Base-by-base conservation (phyloP, 2,329 filamentous ascomycete genomes). In the Microascus cirrosus region DNA sequence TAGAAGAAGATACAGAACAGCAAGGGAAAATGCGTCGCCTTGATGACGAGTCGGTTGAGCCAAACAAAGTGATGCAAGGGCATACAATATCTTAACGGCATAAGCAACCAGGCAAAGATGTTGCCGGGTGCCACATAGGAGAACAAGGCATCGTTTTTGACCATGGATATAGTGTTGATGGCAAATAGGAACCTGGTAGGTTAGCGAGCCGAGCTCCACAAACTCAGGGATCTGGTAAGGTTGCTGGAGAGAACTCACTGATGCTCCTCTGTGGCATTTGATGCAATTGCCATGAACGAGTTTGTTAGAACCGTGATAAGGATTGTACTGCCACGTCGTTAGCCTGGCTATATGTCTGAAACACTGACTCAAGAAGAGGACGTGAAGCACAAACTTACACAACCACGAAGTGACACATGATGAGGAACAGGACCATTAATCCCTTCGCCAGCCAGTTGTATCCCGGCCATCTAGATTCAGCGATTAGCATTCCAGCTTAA, bases 161-260 rank as follows among this genome's bases (percentile, higher is more conserved):
- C 93, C 89, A 96, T 95, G 4, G 90, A 95, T 55, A 96, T 95
- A 4, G 93, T 95, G 68, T 96, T 97, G 69, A 97, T 91, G 0
- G 93, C 93, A 67, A 97, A 96, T 2, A 96, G 73, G 68, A 96
- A 96, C 60, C 79, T 82, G 61, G 34, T 35, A 50, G 36, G 48
- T 8, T 35, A 20, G 55, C 67, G n/a, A 10, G 32, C 20, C 35
- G 24, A 22, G 34, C 28, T n/a, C 36, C n/a, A 39, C 13, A 6
- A 32, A 22, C 28, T 1, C 13, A 8, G 32, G 32, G 6, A 11
- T 1, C 18, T 35, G 18, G 2, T n/a, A n/a, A 6, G 0, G 4
- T 2, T 32, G 28, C 8, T 32, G 6, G n/a, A 1, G 22, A 13
- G 13, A 6, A 67, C 79, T 64, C 69, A 82, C 76, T 86, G 83